Conservation (phyloP, 2,329 filamentous ascomycete genomes). For the Calonectria honghensis region DNA sequence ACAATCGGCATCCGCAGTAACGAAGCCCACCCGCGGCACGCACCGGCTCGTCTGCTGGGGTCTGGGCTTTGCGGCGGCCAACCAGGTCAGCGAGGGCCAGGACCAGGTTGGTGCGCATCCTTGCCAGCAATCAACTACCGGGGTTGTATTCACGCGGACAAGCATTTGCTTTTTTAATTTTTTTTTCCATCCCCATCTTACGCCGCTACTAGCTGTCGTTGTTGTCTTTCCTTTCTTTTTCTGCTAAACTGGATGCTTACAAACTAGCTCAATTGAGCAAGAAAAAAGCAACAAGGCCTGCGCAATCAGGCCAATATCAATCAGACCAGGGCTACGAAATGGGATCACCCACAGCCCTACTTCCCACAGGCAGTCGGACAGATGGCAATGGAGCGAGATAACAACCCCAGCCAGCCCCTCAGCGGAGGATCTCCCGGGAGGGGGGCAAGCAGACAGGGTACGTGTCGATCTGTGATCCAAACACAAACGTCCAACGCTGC, state of each 20-base stretch:
- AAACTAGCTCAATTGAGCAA: conserved; percentile 18
- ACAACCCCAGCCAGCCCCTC: conserved; percentile 20
- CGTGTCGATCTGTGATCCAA: conserved; percentile 20
- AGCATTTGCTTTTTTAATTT: conserved; percentile 33
- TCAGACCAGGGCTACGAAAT: conserved; percentile 31
- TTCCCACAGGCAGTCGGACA: background rate
- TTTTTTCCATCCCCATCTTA: background rate
- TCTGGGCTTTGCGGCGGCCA: conserved; percentile 14
- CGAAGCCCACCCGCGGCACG: conserved; percentile 25
- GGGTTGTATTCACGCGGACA: conserved; percentile 30
- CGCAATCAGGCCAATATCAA: conserved; percentile 29
- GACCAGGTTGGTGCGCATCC: conserved; percentile 33
- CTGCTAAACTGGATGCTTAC: conserved; percentile 21
- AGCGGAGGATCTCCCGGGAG: conserved; percentile 12
- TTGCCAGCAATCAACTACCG: conserved; percentile 37
- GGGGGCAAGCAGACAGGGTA: conserved; percentile 16
- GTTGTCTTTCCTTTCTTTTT: conserved; percentile 38
- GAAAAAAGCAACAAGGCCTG: conserved; percentile 33
- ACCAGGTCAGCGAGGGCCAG: conserved; percentile 17
- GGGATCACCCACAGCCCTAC: conserved; percentile 29
- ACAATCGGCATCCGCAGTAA: conserved; percentile 20
- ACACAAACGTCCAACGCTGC: conserved; percentile 14
- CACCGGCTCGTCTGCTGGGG: conserved; percentile 27
- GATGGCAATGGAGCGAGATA: conserved; percentile 1
- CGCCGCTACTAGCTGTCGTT: background rate